These are phyloP conservation scores for Psidium friedrichsthalianum DNA, from an alignment of 345 rosid genomes.

Conservation along the genomic window DNA sequence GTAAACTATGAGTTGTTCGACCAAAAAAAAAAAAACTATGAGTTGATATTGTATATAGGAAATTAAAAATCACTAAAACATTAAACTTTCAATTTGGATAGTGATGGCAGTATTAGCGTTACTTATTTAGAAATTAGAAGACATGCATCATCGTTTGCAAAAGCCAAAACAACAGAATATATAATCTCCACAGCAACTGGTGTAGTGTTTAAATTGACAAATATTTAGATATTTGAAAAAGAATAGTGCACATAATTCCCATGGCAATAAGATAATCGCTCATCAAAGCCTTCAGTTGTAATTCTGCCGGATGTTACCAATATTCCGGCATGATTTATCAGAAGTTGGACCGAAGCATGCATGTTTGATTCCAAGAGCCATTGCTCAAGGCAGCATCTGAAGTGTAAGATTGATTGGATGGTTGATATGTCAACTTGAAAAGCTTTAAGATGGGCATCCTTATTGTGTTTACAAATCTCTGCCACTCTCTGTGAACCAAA, in stretches of 20 bases:
- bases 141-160: background rate
- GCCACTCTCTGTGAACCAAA: conserved; percentile 32
- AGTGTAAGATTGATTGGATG: conserved; percentile 51
- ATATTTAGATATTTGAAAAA: background rate
- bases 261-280: conserved; percentile 13
- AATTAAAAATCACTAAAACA: background rate
- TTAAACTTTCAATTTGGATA: background rate
- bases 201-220: background rate
- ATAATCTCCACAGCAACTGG: background rate
- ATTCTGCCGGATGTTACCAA: conserved; percentile 51
- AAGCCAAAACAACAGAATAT: background rate
- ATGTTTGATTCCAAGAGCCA: conserved; percentile 66
- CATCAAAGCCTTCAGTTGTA: conserved; percentile 70
- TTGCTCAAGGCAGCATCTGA: conserved; percentile 48
- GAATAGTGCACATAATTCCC: background rate
- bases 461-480: conserved; percentile 33
- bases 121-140: background rate
- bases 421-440: conserved; percentile 66
- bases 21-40: too few species aligned
- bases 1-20: too few species aligned
- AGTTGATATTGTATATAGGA: background rate
- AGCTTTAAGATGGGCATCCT: conserved; percentile 46
- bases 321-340: conserved; percentile 92
- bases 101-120: background rate
- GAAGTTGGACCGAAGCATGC: conserved; percentile 72